These are phyloP conservation scores for Elsinoe ampelina DNA, from an alignment of 2,329 filamentous ascomycete genomes.

Conservation along the genomic window DNA sequence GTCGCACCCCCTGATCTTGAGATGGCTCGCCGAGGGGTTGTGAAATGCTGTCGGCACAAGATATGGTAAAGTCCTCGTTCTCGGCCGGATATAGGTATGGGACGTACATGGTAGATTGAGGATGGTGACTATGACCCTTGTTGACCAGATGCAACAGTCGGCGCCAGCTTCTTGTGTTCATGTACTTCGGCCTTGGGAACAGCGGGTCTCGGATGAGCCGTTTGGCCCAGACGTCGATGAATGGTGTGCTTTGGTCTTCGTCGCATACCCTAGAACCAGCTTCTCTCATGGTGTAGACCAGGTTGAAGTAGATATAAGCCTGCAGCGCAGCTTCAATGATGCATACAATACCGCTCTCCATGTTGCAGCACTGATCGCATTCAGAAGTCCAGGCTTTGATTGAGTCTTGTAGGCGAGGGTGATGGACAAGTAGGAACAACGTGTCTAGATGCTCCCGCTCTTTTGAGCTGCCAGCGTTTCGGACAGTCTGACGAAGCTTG, in stretches of 20 bases:
- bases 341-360: slow-evolving; percentile 5
- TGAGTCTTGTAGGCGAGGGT: background rate
- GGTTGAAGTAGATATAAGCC: slow-evolving; percentile 1
- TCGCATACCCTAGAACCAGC: background rate
- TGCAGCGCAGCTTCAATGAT: background rate
- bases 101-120: background rate
- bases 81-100: background rate
- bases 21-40: background rate
- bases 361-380: slow-evolving; percentile 2
- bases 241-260: background rate
- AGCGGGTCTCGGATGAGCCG: background rate
- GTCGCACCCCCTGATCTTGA: background rate
- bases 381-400: background rate
- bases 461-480: background rate
- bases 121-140: slow-evolving; percentile 3
- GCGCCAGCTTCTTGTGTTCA: slow-evolving; percentile 1
- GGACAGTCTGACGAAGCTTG: background rate
- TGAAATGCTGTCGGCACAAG: background rate
- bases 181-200: slow-evolving; percentile 1
- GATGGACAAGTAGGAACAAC: slow-evolving; percentile 1
- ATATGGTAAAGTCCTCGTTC: background rate
- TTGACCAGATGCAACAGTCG: background rate
- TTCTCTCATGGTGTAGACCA: background rate
- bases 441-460: background rate
- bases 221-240: background rate